Evolutionary conservation across 2,329 filamentous ascomycete species (phyloP), one percentile per base, ranked within the genome.

Genomic region (Xylaria sp.): DNA sequence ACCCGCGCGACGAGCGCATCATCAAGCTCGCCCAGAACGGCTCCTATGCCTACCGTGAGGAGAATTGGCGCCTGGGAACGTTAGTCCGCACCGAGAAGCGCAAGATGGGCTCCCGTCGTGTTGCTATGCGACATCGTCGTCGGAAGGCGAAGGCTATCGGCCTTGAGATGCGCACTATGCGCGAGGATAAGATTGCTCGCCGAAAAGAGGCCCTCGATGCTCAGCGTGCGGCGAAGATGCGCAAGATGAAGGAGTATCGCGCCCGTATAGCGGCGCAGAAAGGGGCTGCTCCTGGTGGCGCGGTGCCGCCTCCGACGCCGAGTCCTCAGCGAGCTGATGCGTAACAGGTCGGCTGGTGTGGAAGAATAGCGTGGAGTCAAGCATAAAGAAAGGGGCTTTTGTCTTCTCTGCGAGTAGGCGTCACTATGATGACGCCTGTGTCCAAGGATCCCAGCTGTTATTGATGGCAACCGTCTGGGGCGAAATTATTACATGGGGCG

Each of bases 41-140:
- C 39, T 69, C 55, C 76, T 89, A 89, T 81, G 83, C 83, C 72
- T 89, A 89, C 78, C 82, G 84, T 60, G 87, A 89, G 80, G 85
- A 86, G 75, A 88, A 87, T 80, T 87, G 85, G 83, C 81, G 84
- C 30, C 86, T 89, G 56, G 87, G 87, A 13, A 82, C 83, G 10
- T 80, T 89, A 56, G 83, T 85, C 30, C 79, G 81, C 60, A 81
- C 80, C 72, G 85, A 85, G 70, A 86, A 85, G 75, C 82, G 83
- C 23, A 80, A 78, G 72, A 71, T 75, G 72, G 77, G 77, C 0
- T 72, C 83, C 64, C 80, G 84, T 65, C 82, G 84, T 28, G 85
- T 83, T 70, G 81, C 84, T 63, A 84, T 85, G 75, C 79, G 82
- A 25, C 85, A 85, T 67, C 80, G 86, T 55, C 85, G 84, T 76